Evolutionary conservation across 176 grass and related monocot species (phyloP), one percentile per base, ranked within the genome.

Genomic region (Avena atlantica): DNA sequence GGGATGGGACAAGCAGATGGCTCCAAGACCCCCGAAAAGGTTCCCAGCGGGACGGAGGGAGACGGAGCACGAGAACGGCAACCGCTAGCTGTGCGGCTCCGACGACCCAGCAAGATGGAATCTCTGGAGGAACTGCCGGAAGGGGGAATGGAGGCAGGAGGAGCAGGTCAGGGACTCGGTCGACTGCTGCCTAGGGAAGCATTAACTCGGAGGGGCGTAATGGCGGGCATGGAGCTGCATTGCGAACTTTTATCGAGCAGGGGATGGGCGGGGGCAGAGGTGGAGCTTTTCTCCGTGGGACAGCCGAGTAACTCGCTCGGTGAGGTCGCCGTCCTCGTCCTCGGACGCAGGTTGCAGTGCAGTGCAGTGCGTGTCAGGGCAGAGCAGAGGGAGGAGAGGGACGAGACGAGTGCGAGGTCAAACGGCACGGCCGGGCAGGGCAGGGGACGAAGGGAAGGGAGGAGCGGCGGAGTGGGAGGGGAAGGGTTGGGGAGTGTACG

Each of bases 1-100:
- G 19, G 45, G 36, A 74, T 40, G 68, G 86, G 90, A 91, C 90
- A 88, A 70, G 71, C 70, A 82, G 78, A 73, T 81, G 78, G 29
- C 16, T 85, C 90, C 90, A 91, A 91, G 62, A 27, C 78, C 68
- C 0, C 0, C 45, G 25, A 15, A 53, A 71, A 80, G 24, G 55
- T 3, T 50, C 75, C 75, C 66, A 67, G 86, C 51, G 17, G 57
- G 0, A 78, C 81, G 67, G 80, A 14, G 40, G 15, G 58, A 3
- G 77, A 25, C 21, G 70, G 72, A 69, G 83, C 78, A 72, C 84
- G 79, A 17, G 84, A 21, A 50, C 8, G 64, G 81, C 74, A 64
- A 63, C 7, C 7, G 52, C 3, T 9, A 5, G 40, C 6, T 6
- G 16, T 3, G 24, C 60, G 16, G 14, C 60, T 51, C 23, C 79